These are phyloP conservation scores for Alternaria triticina DNA, from an alignment of 2,329 filamentous ascomycete species.

Conservation along the genomic window DNA sequence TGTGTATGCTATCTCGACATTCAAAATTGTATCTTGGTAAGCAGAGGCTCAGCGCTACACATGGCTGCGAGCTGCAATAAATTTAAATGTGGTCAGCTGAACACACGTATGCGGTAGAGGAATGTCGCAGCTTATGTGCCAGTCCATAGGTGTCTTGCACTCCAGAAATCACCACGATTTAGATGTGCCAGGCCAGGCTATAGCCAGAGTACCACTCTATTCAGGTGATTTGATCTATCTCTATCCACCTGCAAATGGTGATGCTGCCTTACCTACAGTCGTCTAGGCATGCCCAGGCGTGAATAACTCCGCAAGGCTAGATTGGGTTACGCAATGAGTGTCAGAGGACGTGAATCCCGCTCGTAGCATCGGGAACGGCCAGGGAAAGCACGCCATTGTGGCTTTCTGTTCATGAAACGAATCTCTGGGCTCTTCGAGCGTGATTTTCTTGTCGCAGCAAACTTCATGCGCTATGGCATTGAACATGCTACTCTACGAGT, in stretches of 20 bases:
- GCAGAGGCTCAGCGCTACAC: conserved; percentile 32
- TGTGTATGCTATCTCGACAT: conserved; percentile 23
- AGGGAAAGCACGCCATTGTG: too few relatives aligned
- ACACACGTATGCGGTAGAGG: not conserved
- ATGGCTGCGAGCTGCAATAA: conserved; percentile 24
- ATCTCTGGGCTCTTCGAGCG: not conserved
- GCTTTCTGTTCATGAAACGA: not conserved
- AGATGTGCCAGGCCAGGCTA: not conserved
- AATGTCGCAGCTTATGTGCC: not conserved
- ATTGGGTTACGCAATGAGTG: not conserved
- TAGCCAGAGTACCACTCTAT: not conserved
- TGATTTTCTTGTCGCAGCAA: too few relatives aligned
- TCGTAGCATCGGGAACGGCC: not conserved
- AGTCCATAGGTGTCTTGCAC: not conserved
- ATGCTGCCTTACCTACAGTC: not conserved
- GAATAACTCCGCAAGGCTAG: not conserved
- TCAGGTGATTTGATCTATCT: too few relatives aligned
- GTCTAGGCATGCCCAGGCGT: not conserved
- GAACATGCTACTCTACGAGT: too few relatives aligned
- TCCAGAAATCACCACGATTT: not conserved
- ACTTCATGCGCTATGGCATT: too few relatives aligned
- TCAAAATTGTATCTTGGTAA: conserved; percentile 24
- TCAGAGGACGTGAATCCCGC: not conserved
- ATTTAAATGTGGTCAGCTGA: not conserved
- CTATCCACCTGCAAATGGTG: not conserved